Percentiles rank a stretch among this genome's conserved stretches.
phyloP scores from a whole-genome alignment of 2,329 filamentous ascomycete genomes.

The Grosmannia clavigera region DNA sequence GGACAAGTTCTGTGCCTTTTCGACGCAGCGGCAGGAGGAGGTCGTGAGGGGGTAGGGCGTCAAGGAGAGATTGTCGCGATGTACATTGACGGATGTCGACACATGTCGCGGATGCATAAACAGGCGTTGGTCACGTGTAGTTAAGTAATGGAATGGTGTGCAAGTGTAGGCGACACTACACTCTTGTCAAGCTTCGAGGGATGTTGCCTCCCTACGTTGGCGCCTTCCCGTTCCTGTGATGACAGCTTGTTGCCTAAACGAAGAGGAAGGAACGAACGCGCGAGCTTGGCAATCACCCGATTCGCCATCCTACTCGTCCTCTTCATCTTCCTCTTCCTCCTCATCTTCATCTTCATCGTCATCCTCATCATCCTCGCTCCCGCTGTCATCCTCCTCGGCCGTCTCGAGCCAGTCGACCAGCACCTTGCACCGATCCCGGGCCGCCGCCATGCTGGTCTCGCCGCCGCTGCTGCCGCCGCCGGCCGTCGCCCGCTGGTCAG shows the following conservation, averaged over 20 bases:
- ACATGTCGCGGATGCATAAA: neutral
- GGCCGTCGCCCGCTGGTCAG: slow-evolving; percentile 52
- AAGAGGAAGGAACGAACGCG: no score
- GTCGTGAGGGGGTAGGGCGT: neutral
- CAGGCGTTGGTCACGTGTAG: slow-evolving; percentile 1
- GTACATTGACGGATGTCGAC: no score
- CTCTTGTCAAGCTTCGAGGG: no score
- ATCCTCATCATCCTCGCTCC: neutral
- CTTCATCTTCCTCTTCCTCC: neutral
- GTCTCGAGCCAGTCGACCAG: slow-evolving; percentile 79
- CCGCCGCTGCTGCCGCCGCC: slow-evolving; percentile 35
- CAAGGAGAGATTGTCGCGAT: neutral
- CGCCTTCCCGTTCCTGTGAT: no score
- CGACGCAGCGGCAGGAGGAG: slow-evolving; percentile 48
- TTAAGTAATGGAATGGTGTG: neutral
- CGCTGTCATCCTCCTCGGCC: slow-evolving; percentile 58
- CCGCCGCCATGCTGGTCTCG: slow-evolving; percentile 39
- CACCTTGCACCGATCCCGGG: slow-evolving; percentile 62
- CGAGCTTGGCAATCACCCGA: no score
- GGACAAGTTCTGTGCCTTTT: slow-evolving; percentile 83
- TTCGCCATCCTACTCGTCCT: neutral
- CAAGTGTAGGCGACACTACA: no score
- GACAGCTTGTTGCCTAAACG: no score
- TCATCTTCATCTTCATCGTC: neutral
- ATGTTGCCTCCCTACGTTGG: no score